Base-by-base conservation (phyloP, 1,284 basidiomycete species). In the Neolentinus lepideus region DNA sequence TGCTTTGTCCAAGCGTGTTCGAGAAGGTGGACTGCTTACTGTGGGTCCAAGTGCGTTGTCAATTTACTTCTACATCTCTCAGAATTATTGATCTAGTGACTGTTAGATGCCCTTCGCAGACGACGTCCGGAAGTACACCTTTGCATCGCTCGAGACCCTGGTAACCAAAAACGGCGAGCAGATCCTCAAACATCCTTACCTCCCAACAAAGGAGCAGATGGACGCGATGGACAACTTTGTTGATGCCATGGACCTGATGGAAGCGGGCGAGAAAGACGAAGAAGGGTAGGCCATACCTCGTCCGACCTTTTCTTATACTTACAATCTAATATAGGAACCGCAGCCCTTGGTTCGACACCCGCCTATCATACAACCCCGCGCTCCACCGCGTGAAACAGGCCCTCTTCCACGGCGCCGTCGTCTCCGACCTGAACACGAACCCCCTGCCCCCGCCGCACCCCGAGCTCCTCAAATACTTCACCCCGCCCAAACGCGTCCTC, bases 381-480 rank as follows among this genome's bases (percentile, higher is more conserved):
- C 80, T 97, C 27, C 95, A 98, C 66, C 86, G 94, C 36, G 80
- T 87, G 55, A 96, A 96, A 66, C 92, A 97, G 71, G 94, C 94
- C 2, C 84, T 95, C 61, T 90, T 94, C 67, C 93, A 95, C 64
- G 84, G 85, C 53, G 90, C 92, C 0, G 76, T 92, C 11, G 85
- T 89, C 6, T 71, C 81, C 1, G 89, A 95, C 64, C 74, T 94
- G 9, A 71, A 77, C n/a, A 75, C 73, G 1, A 76, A 90, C 55
- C 90, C 92, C 0, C 75, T 97, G 1, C 88, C 90, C 0, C 88
- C 88, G 0, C 92, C 93, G 0, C 92, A 96, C 67, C 87, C 86
- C 0, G 89, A 91, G 57, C 76, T 97, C 4, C 72, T 81, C 27
- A 92, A 90, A 63, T 98, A 90, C 69, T 84, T 97, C 64, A 73